A percentile compares a stretch with the other conserved stretches of the same genome.
These are phyloP conservation scores for Aciculoconidium aculeatum DNA, from an alignment of 805 yeast species.

Conservation along the genomic window DNA sequence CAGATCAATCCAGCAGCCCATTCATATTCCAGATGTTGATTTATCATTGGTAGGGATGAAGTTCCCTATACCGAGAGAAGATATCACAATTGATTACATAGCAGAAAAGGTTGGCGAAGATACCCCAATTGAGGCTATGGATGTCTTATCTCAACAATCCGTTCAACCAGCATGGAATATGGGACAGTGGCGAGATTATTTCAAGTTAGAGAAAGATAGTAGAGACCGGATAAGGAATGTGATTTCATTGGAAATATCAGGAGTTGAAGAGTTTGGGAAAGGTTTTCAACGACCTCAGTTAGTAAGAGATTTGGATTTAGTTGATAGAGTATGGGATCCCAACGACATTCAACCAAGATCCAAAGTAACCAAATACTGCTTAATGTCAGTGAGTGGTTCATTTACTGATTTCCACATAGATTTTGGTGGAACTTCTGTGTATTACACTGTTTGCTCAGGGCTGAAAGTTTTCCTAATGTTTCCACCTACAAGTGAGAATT, in stretches of 20 bases:
- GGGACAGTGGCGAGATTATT: conserved; percentile 71
- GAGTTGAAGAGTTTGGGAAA: conserved; percentile 40
- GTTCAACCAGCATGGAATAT: conserved; percentile 61
- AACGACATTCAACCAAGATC: conserved; percentile 36
- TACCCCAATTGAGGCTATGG: conserved; percentile 75
- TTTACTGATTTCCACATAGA: conserved; percentile 90
- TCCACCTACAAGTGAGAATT: conserved; percentile 68
- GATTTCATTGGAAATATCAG: conserved; percentile 72
- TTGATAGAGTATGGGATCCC: conserved; percentile 56
- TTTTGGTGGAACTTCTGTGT: conserved; percentile 90
- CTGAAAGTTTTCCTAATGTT: conserved; percentile 66
- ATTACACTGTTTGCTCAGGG: conserved; percentile 78
- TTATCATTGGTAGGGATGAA: conserved; percentile 37
- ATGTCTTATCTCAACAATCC: conserved; percentile 74
- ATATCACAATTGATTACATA: conserved; percentile 50
- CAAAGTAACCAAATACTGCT: conserved; percentile 67
- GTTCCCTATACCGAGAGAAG: conserved; percentile 40
- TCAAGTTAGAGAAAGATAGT: conserved; percentile 33
- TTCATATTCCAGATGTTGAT: conserved; percentile 32
- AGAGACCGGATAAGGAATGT: conserved; percentile 74
- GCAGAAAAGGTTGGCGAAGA: conserved; percentile 58
- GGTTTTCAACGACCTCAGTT: conserved; percentile 56
- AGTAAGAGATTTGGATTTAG: conserved; percentile 64
- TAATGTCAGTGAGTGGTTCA: conserved; percentile 77
- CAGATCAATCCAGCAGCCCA: too few species aligned